phyloP scores from a whole-genome alignment of 495 filamentous ascomycete species.

The Penicillium coprophilum region DNA sequence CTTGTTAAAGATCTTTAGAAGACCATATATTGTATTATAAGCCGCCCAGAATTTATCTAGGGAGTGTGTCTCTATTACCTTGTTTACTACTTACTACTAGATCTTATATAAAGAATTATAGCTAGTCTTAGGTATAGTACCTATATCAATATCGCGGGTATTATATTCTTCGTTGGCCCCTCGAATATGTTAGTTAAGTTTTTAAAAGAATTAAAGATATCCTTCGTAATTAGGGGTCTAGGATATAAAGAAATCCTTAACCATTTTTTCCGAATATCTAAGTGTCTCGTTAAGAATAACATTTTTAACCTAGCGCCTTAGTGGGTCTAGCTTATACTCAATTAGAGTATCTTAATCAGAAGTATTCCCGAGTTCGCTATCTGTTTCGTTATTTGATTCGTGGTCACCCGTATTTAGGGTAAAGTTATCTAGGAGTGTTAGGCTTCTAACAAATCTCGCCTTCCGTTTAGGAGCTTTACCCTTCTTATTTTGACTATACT shows the following conservation, averaged over 20 bases:
- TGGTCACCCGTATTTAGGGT: neutral
- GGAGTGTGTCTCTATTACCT: neutral
- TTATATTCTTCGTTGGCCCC: neutral
- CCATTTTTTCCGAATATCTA: neutral
- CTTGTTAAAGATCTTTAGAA: slow-evolving; percentile 15
- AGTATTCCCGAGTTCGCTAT: neutral
- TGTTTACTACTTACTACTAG: neutral
- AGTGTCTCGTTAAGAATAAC: slow-evolving; percentile 1
- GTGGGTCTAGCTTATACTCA: slow-evolving; percentile 1
- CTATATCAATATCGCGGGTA: neutral
- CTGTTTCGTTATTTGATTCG: slow-evolving; percentile 2
- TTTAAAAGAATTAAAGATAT: slow-evolving; percentile 1
- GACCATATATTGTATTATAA: slow-evolving; percentile 6
- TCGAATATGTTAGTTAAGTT: slow-evolving; percentile 6
- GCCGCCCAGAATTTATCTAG: neutral
- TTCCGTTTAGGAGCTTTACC: neutral
- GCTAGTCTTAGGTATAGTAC: neutral
- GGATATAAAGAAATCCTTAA: slow-evolving; percentile 11
- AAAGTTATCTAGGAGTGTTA: slow-evolving; percentile 2
- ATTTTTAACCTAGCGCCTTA: slow-evolving; percentile 8
- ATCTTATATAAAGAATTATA: slow-evolving; percentile 2
- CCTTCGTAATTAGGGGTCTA: neutral
- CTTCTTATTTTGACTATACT: neutral
- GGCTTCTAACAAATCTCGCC: slow-evolving; percentile 7
- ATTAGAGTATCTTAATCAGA: slow-evolving; percentile 4